Percentiles rank a stretch among this genome's conserved stretches.
phyloP scores from a whole-genome alignment of 106 monocot species.

The Gastrodia elata region DNA sequence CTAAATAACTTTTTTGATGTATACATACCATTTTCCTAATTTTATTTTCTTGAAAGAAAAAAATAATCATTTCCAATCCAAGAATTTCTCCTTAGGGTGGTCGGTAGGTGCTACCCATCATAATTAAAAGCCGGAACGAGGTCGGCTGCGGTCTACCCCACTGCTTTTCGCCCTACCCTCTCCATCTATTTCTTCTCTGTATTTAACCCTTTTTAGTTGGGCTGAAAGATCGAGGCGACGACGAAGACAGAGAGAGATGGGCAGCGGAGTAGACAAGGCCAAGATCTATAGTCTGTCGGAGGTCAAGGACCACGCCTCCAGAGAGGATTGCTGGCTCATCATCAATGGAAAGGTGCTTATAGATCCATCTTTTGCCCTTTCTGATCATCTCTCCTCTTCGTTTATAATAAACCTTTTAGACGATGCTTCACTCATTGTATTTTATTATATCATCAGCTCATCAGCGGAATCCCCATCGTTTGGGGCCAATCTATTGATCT shows the following conservation, averaged over 20 bases:
- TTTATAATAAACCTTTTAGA: no score
- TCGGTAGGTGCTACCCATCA: no score
- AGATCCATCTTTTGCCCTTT: not conserved
- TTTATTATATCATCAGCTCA: not conserved
- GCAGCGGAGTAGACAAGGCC: not conserved
- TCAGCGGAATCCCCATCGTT: not conserved
- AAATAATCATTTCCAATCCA: no score
- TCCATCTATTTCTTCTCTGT: not conserved
- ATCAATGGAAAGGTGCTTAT: constrained; percentile 15
- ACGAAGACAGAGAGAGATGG: constrained; percentile 8
- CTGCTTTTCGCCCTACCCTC: not conserved
- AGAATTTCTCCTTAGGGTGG: no score
- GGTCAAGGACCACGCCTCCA: constrained; percentile 4
- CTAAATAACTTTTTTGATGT: no score
- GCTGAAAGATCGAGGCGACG: not conserved
- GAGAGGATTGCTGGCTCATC: constrained; percentile 17
- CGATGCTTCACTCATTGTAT: no score
- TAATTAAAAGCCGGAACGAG: not conserved
- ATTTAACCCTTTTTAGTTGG: not conserved
- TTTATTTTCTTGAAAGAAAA: no score
- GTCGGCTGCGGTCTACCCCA: not conserved
- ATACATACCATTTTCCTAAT: no score
- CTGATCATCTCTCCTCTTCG: not conserved
- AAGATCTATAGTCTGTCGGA: constrained; percentile 9
- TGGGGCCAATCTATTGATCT: not conserved